Evolutionary conservation across 441 rosid species (phyloP), one percentile per base, ranked within the genome.

Genomic region (Populus hybrid): DNA sequence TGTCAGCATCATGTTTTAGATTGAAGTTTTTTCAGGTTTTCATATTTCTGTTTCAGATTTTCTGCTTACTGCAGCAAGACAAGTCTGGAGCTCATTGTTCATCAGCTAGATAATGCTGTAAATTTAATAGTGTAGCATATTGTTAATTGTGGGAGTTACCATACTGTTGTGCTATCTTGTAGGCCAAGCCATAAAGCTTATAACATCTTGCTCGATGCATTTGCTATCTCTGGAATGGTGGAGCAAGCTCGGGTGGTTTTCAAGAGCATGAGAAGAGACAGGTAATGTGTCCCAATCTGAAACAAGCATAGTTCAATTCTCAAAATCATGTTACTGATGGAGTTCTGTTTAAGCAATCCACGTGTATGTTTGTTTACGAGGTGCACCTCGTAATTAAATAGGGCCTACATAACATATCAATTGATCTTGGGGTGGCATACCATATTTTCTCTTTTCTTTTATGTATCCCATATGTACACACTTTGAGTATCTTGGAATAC

Each of bases 101-200:
- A 16, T 5, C 19, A 16, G 59, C 59, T 5, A 50, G 59, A 50
- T 50, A 50, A 50, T 50, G n/a, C n/a, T 50, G 59, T 50, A 50
- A 50, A 50, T 50, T 50, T 50, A 16, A 53, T 53, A 6, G 21
- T n/a, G 18, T 53, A 6, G 21, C 61, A 18, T 53, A 53, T 53
- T 53, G 61, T 80, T 67, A 9, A 46, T 57, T 50, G 14, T 40
- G 75, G 69, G 69, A 63, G 42, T 75, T 72, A 76, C 28, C 69
- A 46, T 50, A 1, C 36, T 57, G 68, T 69, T 68, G 21, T 83
- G 38, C 34, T 79, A 9, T 65, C 82, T 66, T 88, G 69, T 79
- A 95, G 99, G 87, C 99, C 98, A 19, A 92, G 92, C n/a, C 95
- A 83, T 78, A 89, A 92, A 87, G 97, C 97, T 50, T 95, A 95